Percentiles rank a stretch among this genome's conserved stretches.
phyloP scores from a whole-genome alignment of 352 stramenopile species.

The Chrysophaeum taylorii region DNA sequence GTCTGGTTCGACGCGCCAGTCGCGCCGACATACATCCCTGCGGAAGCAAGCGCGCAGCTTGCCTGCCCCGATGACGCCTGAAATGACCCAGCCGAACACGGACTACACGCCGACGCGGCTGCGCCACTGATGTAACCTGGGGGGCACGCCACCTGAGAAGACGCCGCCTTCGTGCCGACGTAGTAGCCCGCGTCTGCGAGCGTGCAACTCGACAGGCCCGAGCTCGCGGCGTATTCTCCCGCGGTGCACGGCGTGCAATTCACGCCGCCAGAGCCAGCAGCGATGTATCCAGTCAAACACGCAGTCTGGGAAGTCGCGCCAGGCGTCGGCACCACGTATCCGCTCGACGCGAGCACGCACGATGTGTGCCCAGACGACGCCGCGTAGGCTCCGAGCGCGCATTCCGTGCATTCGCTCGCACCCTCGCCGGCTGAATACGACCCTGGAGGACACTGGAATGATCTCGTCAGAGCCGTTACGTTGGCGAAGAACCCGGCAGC shows the following conservation, averaged over 20 bases:
- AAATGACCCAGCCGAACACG: not conserved
- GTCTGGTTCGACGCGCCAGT: not conserved
- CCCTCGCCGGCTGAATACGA: too few species aligned
- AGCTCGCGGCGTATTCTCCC: not conserved
- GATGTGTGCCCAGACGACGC: too few species aligned
- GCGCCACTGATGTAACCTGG: not conserved
- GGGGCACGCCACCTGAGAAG: not conserved
- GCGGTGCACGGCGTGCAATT: not conserved
- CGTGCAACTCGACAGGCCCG: not conserved
- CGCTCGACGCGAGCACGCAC: too few species aligned
- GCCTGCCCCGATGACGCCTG: not conserved
- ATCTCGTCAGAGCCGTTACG: too few species aligned
- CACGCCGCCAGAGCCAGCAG: not conserved
- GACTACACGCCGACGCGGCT: not conserved
- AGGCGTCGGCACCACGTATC: too few species aligned
- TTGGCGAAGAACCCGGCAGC: too few species aligned
- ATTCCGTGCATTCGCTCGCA: too few species aligned
- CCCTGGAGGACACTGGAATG: too few species aligned
- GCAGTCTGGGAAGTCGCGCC: too few species aligned
- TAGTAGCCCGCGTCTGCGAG: constrained; percentile 4
- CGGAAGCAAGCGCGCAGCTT: not conserved
- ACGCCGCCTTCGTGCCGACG: not conserved
- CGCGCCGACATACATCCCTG: not conserved
- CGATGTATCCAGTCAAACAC: too few species aligned
- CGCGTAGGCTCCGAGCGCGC: too few species aligned